Evolutionary conservation across 2,329 filamentous ascomycete genomes (phyloP).

Genomic region (Aspergillus costaricaensis): DNA sequence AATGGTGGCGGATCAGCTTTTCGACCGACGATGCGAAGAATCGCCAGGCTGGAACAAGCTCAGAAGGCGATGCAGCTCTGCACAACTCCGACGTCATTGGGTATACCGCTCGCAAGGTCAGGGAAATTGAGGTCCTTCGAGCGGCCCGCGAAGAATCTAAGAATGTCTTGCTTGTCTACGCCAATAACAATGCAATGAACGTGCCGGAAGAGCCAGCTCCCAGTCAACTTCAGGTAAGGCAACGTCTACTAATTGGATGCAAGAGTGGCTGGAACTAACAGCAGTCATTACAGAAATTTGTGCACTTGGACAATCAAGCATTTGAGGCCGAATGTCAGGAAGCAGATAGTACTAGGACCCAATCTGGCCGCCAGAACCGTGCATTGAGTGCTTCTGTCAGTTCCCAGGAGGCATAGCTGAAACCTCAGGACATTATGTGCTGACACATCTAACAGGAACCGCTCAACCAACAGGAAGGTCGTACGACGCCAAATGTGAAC

Average conservation of each 20-base stretch:
- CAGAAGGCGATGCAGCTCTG: conserved; percentile 20
- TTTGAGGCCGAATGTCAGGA: conserved; percentile 41
- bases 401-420: neutral
- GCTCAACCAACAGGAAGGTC: conserved; percentile 1
- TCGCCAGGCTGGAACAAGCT: conserved; percentile 30
- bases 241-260: neutral
- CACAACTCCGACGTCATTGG: conserved; percentile 40
- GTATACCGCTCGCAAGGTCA: conserved; percentile 46
- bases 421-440: neutral
- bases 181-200: conserved; percentile 51
- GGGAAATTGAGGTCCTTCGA: conserved; percentile 57
- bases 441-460: conserved; percentile 7
- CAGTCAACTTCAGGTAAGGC: conserved; percentile 40
- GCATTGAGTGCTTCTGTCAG: conserved; percentile 2
- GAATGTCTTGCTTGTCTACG: conserved; percentile 61
- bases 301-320: conserved; percentile 51
- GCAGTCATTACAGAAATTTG: conserved; percentile 42
- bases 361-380: conserved; percentile 4
- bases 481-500: conserved; percentile 29
- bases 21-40: conserved; percentile 46
- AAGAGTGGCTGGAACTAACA: conserved; percentile 14
- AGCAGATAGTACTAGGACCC: conserved; percentile 19
- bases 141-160: conserved; percentile 55
- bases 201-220: conserved; percentile 36
- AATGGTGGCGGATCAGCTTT: conserved; percentile 61